Percentiles rank a stretch among this genome's conserved stretches.
phyloP scores from a whole-genome alignment of 140 eudicot genomes.

The Ambrosia hybrid region DNA sequence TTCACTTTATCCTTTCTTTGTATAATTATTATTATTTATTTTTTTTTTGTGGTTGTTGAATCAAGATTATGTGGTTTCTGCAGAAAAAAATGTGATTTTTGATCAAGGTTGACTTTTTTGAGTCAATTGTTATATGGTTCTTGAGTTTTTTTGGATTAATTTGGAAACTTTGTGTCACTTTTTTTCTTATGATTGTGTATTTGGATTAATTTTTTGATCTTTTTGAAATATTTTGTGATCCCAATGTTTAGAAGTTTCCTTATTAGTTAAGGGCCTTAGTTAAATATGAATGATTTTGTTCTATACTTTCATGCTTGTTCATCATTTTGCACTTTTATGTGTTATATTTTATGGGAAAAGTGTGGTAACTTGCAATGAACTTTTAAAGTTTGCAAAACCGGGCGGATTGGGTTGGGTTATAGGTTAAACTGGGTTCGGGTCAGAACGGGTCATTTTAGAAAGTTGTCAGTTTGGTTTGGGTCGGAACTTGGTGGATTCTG shows the following conservation, averaged over 20 bases:
- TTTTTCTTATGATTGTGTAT: neutral
- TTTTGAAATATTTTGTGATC: slow-evolving; percentile 13
- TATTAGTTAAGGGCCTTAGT: neutral
- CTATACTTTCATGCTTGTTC: slow-evolving; percentile 5
- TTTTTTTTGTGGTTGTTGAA: slow-evolving; percentile 16
- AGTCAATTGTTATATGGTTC: neutral
- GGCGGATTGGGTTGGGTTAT: no score
- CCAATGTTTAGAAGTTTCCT: slow-evolving; percentile 4
- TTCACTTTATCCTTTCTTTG: slow-evolving; percentile 20
- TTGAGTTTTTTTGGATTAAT: slow-evolving; percentile 1
- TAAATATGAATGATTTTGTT: neutral
- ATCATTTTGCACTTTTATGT: neutral
- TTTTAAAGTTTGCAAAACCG: no score
- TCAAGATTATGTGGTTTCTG: neutral
- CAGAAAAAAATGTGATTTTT: neutral
- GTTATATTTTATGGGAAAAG: neutral
- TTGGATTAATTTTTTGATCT: neutral
- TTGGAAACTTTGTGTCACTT: neutral
- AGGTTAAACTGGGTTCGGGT: no score
- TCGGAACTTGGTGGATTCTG: neutral
- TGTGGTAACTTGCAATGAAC: no score
- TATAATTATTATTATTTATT: no score
- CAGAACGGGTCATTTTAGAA: no score
- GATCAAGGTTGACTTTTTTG: slow-evolving; percentile 10
- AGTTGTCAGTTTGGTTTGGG: no score